Evolutionary conservation across 1,284 basidiomycete genomes (phyloP).

Genomic region (Heterobasidion occidentale): DNA sequence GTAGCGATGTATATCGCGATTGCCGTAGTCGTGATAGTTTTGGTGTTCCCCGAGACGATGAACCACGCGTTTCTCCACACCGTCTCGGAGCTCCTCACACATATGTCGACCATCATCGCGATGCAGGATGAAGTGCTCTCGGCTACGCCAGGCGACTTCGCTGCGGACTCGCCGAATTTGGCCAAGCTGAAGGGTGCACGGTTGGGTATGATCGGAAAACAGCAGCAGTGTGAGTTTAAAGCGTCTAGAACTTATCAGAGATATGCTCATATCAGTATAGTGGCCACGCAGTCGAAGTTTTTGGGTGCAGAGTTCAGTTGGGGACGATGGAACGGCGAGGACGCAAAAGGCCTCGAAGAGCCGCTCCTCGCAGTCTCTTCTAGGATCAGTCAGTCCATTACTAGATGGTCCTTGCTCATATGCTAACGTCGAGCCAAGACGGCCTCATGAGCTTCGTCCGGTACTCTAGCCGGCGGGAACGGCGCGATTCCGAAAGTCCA

Average conservation of each 20-base stretch:
- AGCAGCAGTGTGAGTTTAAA: constrained; percentile 8
- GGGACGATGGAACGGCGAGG: constrained; percentile 45
- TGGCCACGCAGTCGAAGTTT: constrained; percentile 35
- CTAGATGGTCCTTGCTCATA: neutral
- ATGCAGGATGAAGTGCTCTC: constrained; percentile 35
- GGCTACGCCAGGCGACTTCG: constrained; percentile 24
- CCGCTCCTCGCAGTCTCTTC: constrained; percentile 35
- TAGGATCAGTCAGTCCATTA: constrained; percentile 29
- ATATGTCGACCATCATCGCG: constrained; percentile 26
- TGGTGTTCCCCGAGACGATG: constrained; percentile 72
- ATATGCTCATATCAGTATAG: constrained; percentile 11
- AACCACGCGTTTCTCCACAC: constrained; percentile 39
- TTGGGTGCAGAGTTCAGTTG: constrained; percentile 46
- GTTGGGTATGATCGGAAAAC: constrained; percentile 15
- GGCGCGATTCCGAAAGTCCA: no score
- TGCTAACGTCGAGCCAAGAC: constrained; percentile 7
- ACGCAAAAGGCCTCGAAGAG: constrained; percentile 36
- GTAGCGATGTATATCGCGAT: constrained; percentile 54
- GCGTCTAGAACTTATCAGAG: neutral
- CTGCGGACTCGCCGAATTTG: constrained; percentile 22
- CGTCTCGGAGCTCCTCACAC: constrained; percentile 24
- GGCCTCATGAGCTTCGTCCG: constrained; percentile 24
- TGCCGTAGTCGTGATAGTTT: constrained; percentile 42
- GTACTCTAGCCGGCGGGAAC: constrained; percentile 11
- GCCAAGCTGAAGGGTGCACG: constrained; percentile 22